Evolutionary conservation across 345 rosid species (phyloP), one percentile per base, ranked within the genome.

Genomic region (Arabidopsis suecica): DNA sequence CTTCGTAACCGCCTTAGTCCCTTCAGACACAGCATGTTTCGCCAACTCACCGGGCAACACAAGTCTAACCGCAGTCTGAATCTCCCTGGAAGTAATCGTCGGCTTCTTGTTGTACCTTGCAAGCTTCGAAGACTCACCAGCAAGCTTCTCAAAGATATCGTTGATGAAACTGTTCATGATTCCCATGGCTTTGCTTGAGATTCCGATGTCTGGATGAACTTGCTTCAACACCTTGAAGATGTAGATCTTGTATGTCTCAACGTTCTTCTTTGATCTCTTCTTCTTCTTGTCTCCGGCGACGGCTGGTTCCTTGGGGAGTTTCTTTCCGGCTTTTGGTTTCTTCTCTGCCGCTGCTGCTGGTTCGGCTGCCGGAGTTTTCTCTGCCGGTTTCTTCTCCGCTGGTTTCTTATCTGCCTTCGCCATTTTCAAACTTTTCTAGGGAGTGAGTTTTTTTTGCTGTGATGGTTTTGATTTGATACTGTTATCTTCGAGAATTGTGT

Each of bases 101-200:
- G 88, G 88, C 79, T 85, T 85, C 84, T 85, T 86, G 80, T 86
- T 86, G 83, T 86, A 86, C 84, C 89, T 80, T 2, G 89, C 89
- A 9, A 86, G 78, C 75, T 80, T 82, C 0, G 89, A 85, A 2
- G 87, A 58, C 69, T 85, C 89, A 56, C 78, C 81, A 1, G 87
- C 86, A 2, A 86, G 89, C 28, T 86, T 86, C 87, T 86, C 89
- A 38, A 86, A 86, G 70, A 83, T 86, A 18, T 78, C 78, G 51
- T 78, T 78, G 61, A 78, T 78, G 65, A 78, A 78, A 34, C 81
- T 78, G 45, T 78, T 78, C 81, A 78, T 78, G 47, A 78, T 78
- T 4, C 81, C 81, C 81, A 78, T 78, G 0, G 81, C 81, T 7
- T 78, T 78, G 40, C 81, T 73, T 1, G 81, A 78, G 65, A 78